Evolutionary conservation across 352 stramenopile genomes (phyloP).

Genomic region (Globisporangium orthogonon): DNA sequence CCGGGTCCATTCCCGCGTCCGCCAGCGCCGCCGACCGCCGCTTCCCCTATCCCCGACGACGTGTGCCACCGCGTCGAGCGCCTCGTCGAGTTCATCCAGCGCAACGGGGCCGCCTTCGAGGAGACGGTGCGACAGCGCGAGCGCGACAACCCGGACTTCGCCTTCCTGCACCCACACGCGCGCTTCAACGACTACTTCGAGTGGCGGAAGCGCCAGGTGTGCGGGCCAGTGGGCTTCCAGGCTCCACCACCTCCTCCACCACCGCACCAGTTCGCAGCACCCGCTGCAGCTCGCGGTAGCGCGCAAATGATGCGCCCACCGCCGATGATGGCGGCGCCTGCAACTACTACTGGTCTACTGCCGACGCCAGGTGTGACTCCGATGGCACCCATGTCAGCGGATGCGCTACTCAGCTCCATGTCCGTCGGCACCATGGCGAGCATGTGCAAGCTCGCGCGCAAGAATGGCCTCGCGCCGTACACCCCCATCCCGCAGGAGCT

Average conservation of each 20-base stretch:
- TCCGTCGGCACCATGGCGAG: conserved; percentile 49
- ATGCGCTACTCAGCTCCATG: conserved; percentile 15
- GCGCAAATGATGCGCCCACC: neutral
- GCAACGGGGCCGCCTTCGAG: conserved; percentile 55
- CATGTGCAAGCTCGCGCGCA: conserved; percentile 33
- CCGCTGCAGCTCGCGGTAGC: conserved; percentile 5
- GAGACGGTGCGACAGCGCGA: conserved; percentile 34
- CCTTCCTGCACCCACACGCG: conserved; percentile 32
- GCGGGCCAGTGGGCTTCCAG: neutral
- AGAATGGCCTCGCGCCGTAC: conserved; percentile 31
- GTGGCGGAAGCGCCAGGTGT: conserved; percentile 38
- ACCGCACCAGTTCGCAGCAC: neutral
- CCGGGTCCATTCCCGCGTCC: too few relatives aligned
- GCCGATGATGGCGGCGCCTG: neutral
- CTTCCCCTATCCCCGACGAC: conserved; percentile 25
- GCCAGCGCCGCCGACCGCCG: neutral
- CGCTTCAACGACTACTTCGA: conserved; percentile 48
- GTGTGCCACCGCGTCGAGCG: conserved; percentile 46
- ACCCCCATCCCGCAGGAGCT: conserved; percentile 30
- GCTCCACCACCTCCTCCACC: neutral
- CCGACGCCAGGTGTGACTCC: neutral
- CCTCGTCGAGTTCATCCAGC: conserved; percentile 50
- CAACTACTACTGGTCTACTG: neutral
- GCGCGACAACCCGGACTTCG: conserved; percentile 47
- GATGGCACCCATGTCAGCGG: neutral